Evolutionary conservation across 805 yeast species (phyloP), one percentile per base, ranked within the genome.

Genomic region (Myxozyma vanderwaltii): DNA sequence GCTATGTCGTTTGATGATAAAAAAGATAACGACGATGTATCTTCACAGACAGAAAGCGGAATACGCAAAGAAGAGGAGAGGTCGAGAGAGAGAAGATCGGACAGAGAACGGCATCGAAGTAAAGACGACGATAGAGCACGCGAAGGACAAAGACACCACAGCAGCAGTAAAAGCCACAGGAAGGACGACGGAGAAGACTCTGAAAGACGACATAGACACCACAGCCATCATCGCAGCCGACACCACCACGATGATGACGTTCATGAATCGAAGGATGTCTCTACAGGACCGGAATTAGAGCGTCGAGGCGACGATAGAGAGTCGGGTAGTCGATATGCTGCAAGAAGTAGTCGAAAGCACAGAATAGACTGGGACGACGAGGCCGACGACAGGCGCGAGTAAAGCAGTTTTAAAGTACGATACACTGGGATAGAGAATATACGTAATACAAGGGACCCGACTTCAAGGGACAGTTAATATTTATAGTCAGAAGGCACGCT

Each of bases 1-100:
- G 61, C 64, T 6, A 61, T 54, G 64, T 48, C 56, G 7, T 64
- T 63, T 39, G 59, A 64, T 40, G 38, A 43, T 8, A 52, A 41
- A 26, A 23, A 2, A 13, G 39, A 17, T n/a, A 41, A 31, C 13
- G 29, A 38, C 2, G 50, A 46, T 41, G 41, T 8, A 10, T 2
- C 43, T n/a, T 17, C 12, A 15, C 12, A 17, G 24, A 29, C 23
- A 2, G 46, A 24, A 43, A 8, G 12, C 27, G n/a, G n/a, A 13
- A 27, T 19, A 45, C 19, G 13, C 15, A 15, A 17, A 29, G 49
- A 17, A 27, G 35, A 29, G 19, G 49, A 26, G 21, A 5, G 35
- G 35, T 13, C 35, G 51, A 10, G 40, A 33, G 40, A 27, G 21
- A 21, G 17, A 21, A 44, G 35, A n/a, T 10, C 21, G 6, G 48